Base-by-base conservation (phyloP, 2,329 filamentous ascomycete species). In the Cordyceps javanica region DNA sequence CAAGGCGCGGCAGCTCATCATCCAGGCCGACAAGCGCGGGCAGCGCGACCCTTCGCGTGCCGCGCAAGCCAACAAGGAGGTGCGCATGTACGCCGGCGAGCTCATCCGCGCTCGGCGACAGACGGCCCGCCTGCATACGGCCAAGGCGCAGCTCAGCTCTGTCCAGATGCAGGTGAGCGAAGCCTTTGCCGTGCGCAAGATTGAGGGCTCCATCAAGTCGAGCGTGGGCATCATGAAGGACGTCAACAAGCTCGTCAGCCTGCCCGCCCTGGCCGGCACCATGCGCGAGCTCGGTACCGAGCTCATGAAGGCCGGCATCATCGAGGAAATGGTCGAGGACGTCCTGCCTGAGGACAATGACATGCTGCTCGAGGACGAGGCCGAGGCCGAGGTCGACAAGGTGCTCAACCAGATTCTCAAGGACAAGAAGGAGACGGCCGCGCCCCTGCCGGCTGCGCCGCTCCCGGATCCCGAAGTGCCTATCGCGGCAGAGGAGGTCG, bases 81-180 rank as follows among this genome's bases (percentile, higher is more conserved):
- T 89, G 41, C 90, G 94, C 64, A 87, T 88, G 62, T 96, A 97
- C 72, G 94, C 94, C 25, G 82, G 86, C 63, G 93, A 97, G 73
- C 82, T 97, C 51, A 84, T 97, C 62, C 86, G 89, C 54, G 83
- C 90, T 60, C 89, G 94, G 62, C 90, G 88, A 70, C 86, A 91
- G 62, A 82, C 81, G 19, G 75, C 80, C 30, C 85, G 94, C 5
- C 81, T 97, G 39, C 80, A 88, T 19, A 97, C 93, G 0, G 88
- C 87, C 66, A 95, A 95, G 70, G 94, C 94, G 2, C 94, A 97
- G 75, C 82, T 99, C 49, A 86, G 87, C 69, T 93, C 88, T 64
- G 93, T 99, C 44, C 88, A 93, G 73, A 96, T 97, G 91, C 94
- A 97, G 75, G 93, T 99, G 68, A 91, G 92, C 68, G 93, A 97